A percentile compares a stretch with the other conserved stretches of the same genome.
These are phyloP conservation scores for Corylus avellana DNA, from an alignment of 306 rosid genomes.

Conservation along the genomic window DNA sequence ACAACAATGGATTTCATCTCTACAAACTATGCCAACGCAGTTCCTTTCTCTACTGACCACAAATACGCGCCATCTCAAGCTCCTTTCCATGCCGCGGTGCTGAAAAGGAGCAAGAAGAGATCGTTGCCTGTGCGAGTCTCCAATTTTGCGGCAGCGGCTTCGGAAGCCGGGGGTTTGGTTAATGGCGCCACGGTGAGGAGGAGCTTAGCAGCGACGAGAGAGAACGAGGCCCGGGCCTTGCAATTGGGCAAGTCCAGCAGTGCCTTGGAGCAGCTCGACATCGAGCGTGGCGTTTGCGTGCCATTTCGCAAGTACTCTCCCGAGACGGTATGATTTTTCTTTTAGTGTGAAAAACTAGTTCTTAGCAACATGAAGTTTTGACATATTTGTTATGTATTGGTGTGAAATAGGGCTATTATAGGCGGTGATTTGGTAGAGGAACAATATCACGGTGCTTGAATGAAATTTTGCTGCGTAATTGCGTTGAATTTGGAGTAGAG, in stretches of 20 bases:
- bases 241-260: constrained; percentile 43
- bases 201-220: not conserved
- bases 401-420: not conserved
- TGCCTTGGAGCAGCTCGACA: constrained; percentile 92
- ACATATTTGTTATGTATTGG: not conserved
- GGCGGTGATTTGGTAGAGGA: not conserved
- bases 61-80: constrained; percentile 6
- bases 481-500: not conserved
- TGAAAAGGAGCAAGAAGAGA: constrained; percentile 22
- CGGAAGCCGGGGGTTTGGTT: constrained; percentile 36
- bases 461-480: not conserved
- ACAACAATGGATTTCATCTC: constrained; percentile 48
- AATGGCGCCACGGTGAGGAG: constrained; percentile 29
- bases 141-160: constrained; percentile 41
- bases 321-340: constrained; percentile 60
- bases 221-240: constrained; percentile 22
- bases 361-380: not conserved
- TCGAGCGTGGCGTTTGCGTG: constrained; percentile 95
- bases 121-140: constrained; percentile 28
- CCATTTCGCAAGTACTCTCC: constrained; percentile 99
- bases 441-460: not conserved
- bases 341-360: not conserved
- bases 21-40: constrained; percentile 27
- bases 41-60: constrained; percentile 27
- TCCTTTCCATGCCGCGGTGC: constrained; percentile 4